Base-by-base conservation (phyloP, 2,329 filamentous ascomycete genomes). In the Colletotrichum sublineola region DNA sequence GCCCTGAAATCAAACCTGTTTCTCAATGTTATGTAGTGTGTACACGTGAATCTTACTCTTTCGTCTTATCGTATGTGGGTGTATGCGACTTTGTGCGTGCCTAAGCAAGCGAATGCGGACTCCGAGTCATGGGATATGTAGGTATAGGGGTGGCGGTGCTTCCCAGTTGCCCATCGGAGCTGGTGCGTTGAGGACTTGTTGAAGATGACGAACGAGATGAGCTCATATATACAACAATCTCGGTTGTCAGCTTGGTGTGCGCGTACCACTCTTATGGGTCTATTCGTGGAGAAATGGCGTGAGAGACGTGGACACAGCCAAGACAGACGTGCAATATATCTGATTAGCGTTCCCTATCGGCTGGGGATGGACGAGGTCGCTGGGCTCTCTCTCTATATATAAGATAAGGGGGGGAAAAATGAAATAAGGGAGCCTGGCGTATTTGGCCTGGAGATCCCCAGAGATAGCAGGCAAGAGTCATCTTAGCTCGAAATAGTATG, bases 181-280 rank as follows among this genome's bases (percentile, higher is more conserved):
- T 40, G n/a, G n/a, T 12, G 29, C 40, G 31, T 44, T 8, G 9
- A 6, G 6, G 61, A 56, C 53, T 7, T n/a, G 18, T 7, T n/a
- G 18, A 20, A 9, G 20, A 33, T 20, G 20, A 15, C 7, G 68
- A 62, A 44, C 40, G 50, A 44, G 36, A 15, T 58, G 42, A 56
- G 64, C 52, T 48, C 68, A 68, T 57, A 68, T 72, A 64, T 72
- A 71, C n/a, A 60, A 20, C 55, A 69, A 72, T 69, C 20, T 72
- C 69, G 24, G 40, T 20, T 52, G n/a, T 44, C 4, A 15, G n/a
- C 24, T 9, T 63, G 42, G 58, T 42, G 33, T 14, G 15, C 14
- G 15, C 2, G 18, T 9, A 3, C 8, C 31, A 53, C 50, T 18
- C 42, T 15, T n/a, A 18, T 46, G 18, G 15, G 18, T 71, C 11